Evolutionary conservation across 1,284 basidiomycete species (phyloP).

Genomic region (Ustilago loliicola): DNA sequence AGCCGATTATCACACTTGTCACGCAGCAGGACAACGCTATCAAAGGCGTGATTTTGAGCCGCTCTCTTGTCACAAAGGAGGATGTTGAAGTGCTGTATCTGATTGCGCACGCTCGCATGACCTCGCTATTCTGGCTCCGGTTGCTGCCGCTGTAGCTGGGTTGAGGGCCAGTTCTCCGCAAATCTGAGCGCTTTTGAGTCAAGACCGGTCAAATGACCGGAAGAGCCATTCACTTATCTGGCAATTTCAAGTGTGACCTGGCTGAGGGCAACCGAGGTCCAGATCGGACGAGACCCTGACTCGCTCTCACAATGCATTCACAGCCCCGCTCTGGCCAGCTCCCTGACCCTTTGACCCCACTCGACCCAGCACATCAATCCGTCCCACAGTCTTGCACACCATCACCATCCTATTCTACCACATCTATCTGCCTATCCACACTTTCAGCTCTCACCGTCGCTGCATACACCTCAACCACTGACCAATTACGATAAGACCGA

Average conservation of each 20-base stretch:
- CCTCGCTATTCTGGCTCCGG: background rate
- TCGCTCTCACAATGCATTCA: slow-evolving; percentile 4
- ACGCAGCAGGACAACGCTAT: background rate
- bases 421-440: background rate
- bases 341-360: background rate
- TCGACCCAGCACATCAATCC: background rate
- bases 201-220: slow-evolving; percentile 10
- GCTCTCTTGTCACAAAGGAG: background rate
- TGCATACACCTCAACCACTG: background rate
- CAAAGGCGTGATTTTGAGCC: slow-evolving; percentile 5
- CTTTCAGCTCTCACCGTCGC: background rate
- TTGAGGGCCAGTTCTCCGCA: background rate
- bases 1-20: slow-evolving; percentile 5
- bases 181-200: too few relatives aligned
- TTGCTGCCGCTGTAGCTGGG: background rate
- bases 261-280: slow-evolving; percentile 10
- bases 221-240: background rate
- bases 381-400: background rate
- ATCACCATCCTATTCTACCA: background rate
- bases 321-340: slow-evolving; percentile 12
- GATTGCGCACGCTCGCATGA: slow-evolving; percentile 1
- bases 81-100: background rate
- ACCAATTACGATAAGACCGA: background rate
- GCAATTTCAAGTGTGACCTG: background rate
- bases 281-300: slow-evolving; percentile 24